These are phyloP conservation scores for Knoxdaviesia capensis DNA, from an alignment of 2,329 filamentous ascomycete species.

Conservation along the genomic window DNA sequence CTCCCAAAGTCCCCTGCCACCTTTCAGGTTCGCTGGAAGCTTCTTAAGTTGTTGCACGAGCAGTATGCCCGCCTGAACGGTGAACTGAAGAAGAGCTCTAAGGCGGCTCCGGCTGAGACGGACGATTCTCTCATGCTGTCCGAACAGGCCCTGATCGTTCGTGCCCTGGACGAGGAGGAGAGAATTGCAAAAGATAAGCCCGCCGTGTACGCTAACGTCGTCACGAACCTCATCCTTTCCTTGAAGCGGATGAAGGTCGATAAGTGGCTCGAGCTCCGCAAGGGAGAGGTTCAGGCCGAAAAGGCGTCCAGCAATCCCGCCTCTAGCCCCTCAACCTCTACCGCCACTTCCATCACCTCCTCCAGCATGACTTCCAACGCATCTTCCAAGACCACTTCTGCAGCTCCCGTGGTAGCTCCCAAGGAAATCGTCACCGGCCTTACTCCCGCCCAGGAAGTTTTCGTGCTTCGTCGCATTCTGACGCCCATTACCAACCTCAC, in stretches of 20 bases:
- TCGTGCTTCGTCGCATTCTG: constrained; percentile 39
- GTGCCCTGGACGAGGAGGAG: constrained; percentile 62
- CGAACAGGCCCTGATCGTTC: constrained; percentile 45
- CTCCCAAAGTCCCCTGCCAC: constrained; percentile 35
- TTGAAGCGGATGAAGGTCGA: constrained; percentile 55
- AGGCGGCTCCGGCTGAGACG: constrained; percentile 21
- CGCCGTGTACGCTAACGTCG: constrained; percentile 59
- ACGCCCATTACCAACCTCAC: constrained; percentile 45
- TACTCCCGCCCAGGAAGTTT: constrained; percentile 43
- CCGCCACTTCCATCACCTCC: too few species aligned
- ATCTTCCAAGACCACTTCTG: constrained; percentile 11
- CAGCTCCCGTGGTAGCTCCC: constrained; percentile 12
- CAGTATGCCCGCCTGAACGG: constrained; percentile 48
- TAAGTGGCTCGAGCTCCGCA: constrained; percentile 35
- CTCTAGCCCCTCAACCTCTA: background rate
- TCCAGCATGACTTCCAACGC: background rate
- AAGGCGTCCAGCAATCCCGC: background rate
- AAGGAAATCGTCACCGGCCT: constrained; percentile 50
- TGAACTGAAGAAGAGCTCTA: constrained; percentile 28
- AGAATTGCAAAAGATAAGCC: constrained; percentile 45
- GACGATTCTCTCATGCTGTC: constrained; percentile 34
- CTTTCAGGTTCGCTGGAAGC: constrained; percentile 32
- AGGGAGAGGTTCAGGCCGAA: constrained; percentile 23
- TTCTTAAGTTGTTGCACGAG: constrained; percentile 43
- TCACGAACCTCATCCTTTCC: constrained; percentile 61